A percentile compares a stretch with the other conserved stretches of the same genome.
Evolutionary conservation across 192 early-diverging fungal species (phyloP).

Genomic region (Lobosporangium transversale): DNA sequence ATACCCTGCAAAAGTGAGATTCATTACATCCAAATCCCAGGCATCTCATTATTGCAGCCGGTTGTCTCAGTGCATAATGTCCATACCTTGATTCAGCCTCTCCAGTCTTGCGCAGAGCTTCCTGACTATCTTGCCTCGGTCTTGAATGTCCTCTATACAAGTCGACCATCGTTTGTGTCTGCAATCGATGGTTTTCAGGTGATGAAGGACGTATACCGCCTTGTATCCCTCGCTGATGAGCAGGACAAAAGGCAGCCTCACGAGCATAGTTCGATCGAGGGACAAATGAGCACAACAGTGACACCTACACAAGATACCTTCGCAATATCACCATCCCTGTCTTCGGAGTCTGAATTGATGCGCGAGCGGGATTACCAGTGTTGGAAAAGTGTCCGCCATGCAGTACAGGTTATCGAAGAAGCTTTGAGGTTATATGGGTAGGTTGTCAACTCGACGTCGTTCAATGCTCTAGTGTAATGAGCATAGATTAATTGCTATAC

Average conservation of each 20-base stretch:
- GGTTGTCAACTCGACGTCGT: not conserved
- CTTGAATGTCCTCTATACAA: conserved; percentile 27
- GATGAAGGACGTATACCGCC: conserved; percentile 49
- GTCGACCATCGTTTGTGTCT: conserved; percentile 39
- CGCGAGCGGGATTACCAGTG: conserved; percentile 41
- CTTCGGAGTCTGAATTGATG: conserved; percentile 15
- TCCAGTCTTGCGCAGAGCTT: not conserved
- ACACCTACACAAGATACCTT: not conserved
- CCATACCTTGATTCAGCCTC: conserved; percentile 33
- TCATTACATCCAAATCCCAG: conserved; percentile 29
- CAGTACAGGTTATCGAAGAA: conserved; percentile 66
- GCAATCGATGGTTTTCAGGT: conserved; percentile 45
- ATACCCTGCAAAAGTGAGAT: conserved; percentile 43
- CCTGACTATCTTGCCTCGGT: not conserved
- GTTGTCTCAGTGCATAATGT: conserved; percentile 49
- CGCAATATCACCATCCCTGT: not conserved
- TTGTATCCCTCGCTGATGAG: conserved; percentile 27
- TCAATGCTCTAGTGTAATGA: not conserved
- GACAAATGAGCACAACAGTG: conserved; percentile 10
- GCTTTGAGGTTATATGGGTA: conserved; percentile 68
- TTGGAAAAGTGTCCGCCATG: conserved; percentile 51
- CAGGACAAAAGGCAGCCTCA: conserved; percentile 8
- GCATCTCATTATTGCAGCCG: conserved; percentile 11
- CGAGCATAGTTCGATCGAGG: not conserved
- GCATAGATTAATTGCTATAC: too few species aligned